Conservation (phyloP, 257 asterid species). For the Paraleonurus japonicus region DNA sequence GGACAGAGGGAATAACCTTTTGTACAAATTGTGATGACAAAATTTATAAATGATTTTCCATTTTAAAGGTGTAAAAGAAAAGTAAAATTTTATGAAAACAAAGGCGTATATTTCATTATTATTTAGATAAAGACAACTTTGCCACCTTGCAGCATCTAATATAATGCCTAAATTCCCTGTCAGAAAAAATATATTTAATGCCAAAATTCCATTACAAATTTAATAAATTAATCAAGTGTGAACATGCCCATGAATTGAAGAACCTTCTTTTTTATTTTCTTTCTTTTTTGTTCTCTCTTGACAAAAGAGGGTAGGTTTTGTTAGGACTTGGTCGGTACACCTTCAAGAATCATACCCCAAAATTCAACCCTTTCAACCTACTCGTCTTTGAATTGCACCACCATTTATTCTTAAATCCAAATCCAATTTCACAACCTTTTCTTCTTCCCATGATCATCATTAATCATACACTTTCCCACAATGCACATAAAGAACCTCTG, state of each 20-base stretch:
- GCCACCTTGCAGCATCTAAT: background rate
- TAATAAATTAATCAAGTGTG: background rate
- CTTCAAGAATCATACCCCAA: slow-evolving; percentile 20
- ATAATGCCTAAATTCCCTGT: no score
- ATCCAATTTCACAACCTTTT: background rate
- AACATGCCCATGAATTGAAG: slow-evolving; percentile 6
- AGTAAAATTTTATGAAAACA: no score
- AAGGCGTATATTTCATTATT: no score
- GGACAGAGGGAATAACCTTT: no score
- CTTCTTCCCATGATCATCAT: slow-evolving; percentile 9
- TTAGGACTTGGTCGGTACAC: slow-evolving; percentile 52
- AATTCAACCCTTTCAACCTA: slow-evolving; percentile 62
- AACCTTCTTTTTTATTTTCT: background rate
- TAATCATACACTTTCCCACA: slow-evolving; percentile 9
- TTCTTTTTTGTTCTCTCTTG: slow-evolving; percentile 4
- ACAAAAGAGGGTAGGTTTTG: slow-evolving; percentile 35
- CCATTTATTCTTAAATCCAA: background rate
- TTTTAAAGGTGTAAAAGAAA: no score
- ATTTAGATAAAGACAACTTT: background rate
- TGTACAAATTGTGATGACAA: no score
- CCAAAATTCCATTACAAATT: background rate
- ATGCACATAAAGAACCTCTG: slow-evolving; percentile 73
- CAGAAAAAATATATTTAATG: no score
- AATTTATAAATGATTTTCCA: no score
- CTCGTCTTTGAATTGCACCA: slow-evolving; percentile 37